A percentile compares a stretch with the other conserved stretches of the same genome.
Evolutionary conservation across 31 red algal species (phyloP).

Genomic region (Endocladia muricata): DNA sequence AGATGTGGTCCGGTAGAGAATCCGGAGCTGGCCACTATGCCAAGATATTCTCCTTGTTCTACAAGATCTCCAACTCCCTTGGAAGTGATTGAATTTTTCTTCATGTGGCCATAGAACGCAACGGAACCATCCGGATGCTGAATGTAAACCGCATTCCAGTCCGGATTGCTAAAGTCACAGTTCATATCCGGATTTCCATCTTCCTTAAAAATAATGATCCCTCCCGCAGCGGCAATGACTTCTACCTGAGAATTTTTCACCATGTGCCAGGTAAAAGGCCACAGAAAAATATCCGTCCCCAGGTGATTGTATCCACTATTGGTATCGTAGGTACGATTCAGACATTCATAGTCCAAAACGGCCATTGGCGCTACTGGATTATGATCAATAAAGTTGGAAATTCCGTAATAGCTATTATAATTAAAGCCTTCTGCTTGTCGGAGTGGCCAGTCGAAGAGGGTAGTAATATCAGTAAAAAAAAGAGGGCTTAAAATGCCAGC

Average conservation of each 20-base stretch:
- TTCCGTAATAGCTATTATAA: no score
- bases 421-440: no score
- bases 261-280: not conserved
- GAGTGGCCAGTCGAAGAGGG: no score
- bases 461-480: no score
- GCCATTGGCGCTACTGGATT: no score
- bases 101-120: not conserved
- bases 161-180: not conserved
- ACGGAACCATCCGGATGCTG: not conserved
- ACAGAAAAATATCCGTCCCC: not conserved
- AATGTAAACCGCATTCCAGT: not conserved
- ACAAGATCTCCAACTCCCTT: no score
- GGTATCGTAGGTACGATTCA: not conserved
- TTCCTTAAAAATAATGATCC: conserved; percentile 1
- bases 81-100: not conserved
- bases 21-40: no score
- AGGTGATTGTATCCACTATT: conserved; percentile 3
- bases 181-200: not conserved
- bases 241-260: not conserved
- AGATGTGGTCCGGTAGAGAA: no score
- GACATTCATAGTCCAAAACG: not conserved
- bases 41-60: no score
- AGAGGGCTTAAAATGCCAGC: no score
- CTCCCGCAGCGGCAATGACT: not conserved
- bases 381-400: no score